Percentiles rank a stretch among this genome's conserved stretches.
These are phyloP conservation scores for Brassica carinata DNA, from an alignment of 345 rosid genomes.

Conservation along the genomic window DNA sequence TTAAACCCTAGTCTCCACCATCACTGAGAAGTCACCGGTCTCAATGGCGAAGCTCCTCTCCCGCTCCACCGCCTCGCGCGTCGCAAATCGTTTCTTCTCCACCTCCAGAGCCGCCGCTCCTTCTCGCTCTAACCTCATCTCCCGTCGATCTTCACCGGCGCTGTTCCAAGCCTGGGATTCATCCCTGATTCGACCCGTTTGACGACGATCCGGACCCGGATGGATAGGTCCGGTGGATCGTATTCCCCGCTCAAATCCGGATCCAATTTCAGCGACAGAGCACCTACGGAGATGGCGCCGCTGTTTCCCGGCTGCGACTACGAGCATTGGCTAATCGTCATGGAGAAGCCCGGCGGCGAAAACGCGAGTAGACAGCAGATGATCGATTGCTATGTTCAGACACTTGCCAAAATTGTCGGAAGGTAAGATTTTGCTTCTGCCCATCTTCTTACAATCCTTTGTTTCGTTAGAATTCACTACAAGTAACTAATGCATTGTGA, in stretches of 20 bases:
- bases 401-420: constrained; percentile 65
- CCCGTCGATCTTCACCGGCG: constrained; percentile 31
- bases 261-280: constrained; percentile 83
- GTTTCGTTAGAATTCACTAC: neutral
- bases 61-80: constrained; percentile 38
- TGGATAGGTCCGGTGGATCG: constrained; percentile 65
- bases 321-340: constrained; percentile 95
- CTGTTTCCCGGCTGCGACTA: constrained; percentile 94
- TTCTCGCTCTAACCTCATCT: constrained; percentile 22
- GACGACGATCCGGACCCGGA: constrained; percentile 66
- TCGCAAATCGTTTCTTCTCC: constrained; percentile 28
- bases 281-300: constrained; percentile 95
- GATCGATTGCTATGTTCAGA: constrained; percentile 85
- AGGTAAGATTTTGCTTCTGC: constrained; percentile 31
- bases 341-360: constrained; percentile 96
- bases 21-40: constrained; percentile 15
- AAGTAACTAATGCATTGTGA: neutral
- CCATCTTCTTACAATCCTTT: neutral
- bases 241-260: constrained; percentile 88
- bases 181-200: constrained; percentile 41
- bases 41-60: constrained; percentile 36
- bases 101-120: constrained; percentile 18
- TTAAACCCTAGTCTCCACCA: constrained; percentile 32
- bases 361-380: constrained; percentile 83
- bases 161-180: constrained; percentile 27